Base-by-base conservation (phyloP, 768 basidiomycete species). In the Leccinum fibrillosum region DNA sequence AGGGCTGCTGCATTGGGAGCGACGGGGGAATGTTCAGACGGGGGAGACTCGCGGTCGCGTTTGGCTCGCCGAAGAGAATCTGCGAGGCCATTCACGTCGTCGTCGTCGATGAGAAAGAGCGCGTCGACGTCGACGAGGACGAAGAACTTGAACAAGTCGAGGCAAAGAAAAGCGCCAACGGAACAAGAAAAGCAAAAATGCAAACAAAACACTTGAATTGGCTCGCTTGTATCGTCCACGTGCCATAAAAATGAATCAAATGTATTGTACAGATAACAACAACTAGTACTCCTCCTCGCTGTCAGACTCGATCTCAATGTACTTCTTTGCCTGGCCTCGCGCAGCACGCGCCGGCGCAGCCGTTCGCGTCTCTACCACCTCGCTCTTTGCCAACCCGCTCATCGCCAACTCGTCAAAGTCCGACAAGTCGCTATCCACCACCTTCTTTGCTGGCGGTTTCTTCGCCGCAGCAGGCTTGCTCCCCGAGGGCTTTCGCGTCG, bases 381-480 rank as follows among this genome's bases (percentile, higher is more conserved):
- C 80, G 42, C 81, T 79, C 59, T 77, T 70, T n/a, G 70, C 28
- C n/a, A 64, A 10, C 30, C 37, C 71, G 32, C 71, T 70, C 21
- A 80, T 69, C 17, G 70, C 26, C 19, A 63, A 7, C 42, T 48
- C 71, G 34, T 72, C 71, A 23, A 80, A 82, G 10, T 82, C 80
- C 49, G 79, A 78, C 49, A 79, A 78, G 25, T 80, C 78, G 35
- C 73, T 73, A 32, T 72, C 73, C 19, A 72, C 70, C 35, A 68
- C 68, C 64, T 74, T 75, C 70, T 77, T 78, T 23, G 76, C 55
- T 17, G 70, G 61, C 25, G 73, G 69, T 66, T 83, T 86, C 75
- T 84, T 88, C 54, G 75, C 68, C 60, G 80, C 81, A 39, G 82
- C 84, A 4, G 82, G 78, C 75, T 83, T 85, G 67, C 75, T 84